Percentiles rank a stretch among this genome's conserved stretches.
Evolutionary conservation across 192 early-diverging fungal species (phyloP).

Genomic region (Mortierella hygrophila): DNA sequence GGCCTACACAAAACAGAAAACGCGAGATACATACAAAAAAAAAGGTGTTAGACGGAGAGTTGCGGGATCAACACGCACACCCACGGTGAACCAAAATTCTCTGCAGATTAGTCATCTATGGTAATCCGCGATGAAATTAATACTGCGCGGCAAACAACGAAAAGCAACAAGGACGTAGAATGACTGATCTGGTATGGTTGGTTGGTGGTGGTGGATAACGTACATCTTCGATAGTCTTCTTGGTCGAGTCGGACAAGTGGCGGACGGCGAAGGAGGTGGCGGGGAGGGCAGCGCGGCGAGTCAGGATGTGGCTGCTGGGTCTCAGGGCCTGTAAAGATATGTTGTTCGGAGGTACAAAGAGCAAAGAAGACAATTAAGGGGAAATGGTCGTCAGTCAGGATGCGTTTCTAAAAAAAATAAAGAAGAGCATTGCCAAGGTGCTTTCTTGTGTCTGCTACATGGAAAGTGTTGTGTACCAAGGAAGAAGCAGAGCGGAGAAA

Average conservation of each 20-base stretch:
- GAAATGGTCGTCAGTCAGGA: neutral
- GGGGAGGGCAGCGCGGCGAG: constrained; percentile 48
- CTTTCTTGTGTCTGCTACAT: neutral
- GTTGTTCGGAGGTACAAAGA: neutral
- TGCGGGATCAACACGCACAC: neutral
- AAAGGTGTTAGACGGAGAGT: neutral
- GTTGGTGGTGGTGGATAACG: neutral
- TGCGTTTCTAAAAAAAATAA: neutral
- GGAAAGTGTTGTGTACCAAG: constrained; percentile 4
- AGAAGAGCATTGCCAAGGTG: neutral
- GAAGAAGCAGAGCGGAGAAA: constrained; percentile 25
- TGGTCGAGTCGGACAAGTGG: constrained; percentile 55
- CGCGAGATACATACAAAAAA: neutral
- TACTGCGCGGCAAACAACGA: neutral
- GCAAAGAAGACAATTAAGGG: neutral
- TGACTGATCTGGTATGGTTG: neutral
- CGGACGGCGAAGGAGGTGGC: constrained; percentile 49
- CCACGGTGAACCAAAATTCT: neutral
- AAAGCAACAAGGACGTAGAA: neutral
- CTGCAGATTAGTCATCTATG: neutral
- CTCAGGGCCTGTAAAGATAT: constrained; percentile 24
- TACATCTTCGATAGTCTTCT: constrained; percentile 60
- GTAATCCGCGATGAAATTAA: neutral
- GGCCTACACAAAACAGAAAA: constrained; percentile 48
- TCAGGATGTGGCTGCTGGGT: constrained; percentile 44